These are phyloP conservation scores for Pseudogymnoascus sp. DNA, from an alignment of 2,329 filamentous ascomycete genomes.

Conservation along the genomic window DNA sequence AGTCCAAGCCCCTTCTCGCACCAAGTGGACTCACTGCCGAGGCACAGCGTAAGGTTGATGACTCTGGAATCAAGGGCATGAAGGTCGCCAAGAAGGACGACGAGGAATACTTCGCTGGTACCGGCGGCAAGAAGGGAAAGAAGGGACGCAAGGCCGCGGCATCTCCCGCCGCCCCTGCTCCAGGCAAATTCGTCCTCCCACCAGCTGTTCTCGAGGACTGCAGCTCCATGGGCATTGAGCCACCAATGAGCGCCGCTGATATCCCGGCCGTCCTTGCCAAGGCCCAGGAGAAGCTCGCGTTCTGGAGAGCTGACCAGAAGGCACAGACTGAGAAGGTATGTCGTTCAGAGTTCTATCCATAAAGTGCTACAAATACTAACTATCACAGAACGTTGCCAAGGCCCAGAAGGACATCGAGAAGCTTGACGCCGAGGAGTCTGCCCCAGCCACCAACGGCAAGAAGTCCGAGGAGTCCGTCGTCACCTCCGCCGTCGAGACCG, in stretches of 20 bases:
- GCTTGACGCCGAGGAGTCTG: conserved; percentile 62
- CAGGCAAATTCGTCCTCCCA: conserved; percentile 71
- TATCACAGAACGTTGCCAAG: conserved; percentile 80
- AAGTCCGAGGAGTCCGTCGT: conserved; percentile 1
- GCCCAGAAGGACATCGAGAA: conserved; percentile 92
- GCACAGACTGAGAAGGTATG: conserved; percentile 79
- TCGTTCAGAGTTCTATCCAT: neutral
- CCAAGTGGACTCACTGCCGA: conserved; percentile 70
- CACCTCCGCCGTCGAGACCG: conserved; percentile 23
- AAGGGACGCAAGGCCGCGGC: conserved; percentile 67
- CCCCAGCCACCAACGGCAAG: conserved; percentile 32
- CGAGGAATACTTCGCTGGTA: conserved; percentile 71
- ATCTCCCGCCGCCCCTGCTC: conserved; percentile 40
- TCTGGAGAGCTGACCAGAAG: conserved; percentile 88
- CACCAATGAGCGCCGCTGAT: conserved; percentile 78
- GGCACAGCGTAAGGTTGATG: conserved; percentile 76
- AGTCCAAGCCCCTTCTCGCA: conserved; percentile 57
- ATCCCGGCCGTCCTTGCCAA: conserved; percentile 76
- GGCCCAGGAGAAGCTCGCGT: conserved; percentile 80
- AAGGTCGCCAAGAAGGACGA: conserved; percentile 81
- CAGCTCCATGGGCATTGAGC: conserved; percentile 72
- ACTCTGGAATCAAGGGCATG: conserved; percentile 75
- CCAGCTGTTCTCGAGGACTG: conserved; percentile 90
- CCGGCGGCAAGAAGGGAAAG: conserved; percentile 76
- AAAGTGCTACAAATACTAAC: conserved; percentile 29